Conservation (phyloP, 495 filamentous ascomycete genomes). For the Pseudevernia furfuracea region DNA sequence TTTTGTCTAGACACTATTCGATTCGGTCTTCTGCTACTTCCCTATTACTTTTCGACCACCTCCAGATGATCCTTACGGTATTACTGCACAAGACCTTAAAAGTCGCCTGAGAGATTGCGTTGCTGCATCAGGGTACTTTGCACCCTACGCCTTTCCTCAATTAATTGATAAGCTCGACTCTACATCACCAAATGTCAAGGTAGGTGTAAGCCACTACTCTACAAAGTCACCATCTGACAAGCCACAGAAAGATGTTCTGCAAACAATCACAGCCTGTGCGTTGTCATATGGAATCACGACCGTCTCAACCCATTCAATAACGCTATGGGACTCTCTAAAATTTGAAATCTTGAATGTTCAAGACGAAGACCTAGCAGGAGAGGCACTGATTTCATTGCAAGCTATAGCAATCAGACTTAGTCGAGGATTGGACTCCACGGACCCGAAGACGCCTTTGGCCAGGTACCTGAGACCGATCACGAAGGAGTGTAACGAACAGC, state of each 20-base stretch:
- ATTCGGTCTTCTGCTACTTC: constrained; percentile 71
- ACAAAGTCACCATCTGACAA: constrained; percentile 28
- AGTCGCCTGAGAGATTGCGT: constrained; percentile 62
- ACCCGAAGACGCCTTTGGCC: constrained; percentile 47
- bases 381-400: constrained; percentile 48
- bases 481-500: constrained; percentile 63
- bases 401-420: constrained; percentile 53
- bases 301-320: constrained; percentile 59
- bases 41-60: constrained; percentile 71
- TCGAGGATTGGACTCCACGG: constrained; percentile 40
- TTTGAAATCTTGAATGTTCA: constrained; percentile 70
- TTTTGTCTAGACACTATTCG: constrained; percentile 50
- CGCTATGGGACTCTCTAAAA: constrained; percentile 66
- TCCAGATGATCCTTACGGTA: constrained; percentile 66
- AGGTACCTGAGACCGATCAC: constrained; percentile 56
- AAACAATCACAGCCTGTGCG: constrained; percentile 56
- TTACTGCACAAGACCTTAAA: constrained; percentile 68
- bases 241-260: constrained; percentile 58
- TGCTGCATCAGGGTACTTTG: constrained; percentile 58
- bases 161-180: constrained; percentile 71
- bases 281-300: constrained; percentile 52
- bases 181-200: constrained; percentile 65
- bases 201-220: constrained; percentile 25
- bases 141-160: constrained; percentile 60
- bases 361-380: constrained; percentile 60